Conservation (phyloP, 495 filamentous ascomycete genomes). For the Peziza echinospora region DNA sequence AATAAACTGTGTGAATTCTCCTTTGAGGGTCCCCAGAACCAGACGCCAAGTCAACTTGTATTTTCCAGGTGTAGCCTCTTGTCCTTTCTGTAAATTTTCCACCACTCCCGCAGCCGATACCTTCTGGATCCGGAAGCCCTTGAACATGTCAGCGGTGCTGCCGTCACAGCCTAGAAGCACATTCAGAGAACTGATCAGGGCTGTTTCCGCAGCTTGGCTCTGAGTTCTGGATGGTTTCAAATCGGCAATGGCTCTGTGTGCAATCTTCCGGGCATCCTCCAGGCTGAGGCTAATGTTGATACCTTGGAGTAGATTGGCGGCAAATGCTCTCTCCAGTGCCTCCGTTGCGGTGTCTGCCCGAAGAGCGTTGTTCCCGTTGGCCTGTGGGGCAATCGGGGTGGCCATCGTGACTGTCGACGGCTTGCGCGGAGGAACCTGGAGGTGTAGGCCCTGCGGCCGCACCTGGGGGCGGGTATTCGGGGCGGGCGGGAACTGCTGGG, state of each 20-base stretch:
- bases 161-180: not conserved
- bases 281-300: constrained; percentile 3
- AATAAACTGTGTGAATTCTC: constrained; percentile 15
- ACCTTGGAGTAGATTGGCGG: constrained; percentile 9
- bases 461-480: constrained; percentile 1
- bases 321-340: constrained; percentile 12
- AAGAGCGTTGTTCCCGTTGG: not conserved
- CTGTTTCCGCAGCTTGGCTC: not conserved
- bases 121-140: not conserved
- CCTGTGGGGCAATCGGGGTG: constrained; percentile 11
- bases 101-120: not conserved
- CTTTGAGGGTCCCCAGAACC: constrained; percentile 13
- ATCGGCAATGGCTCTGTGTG: constrained; percentile 10
- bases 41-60: constrained; percentile 15
- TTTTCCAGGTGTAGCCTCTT: not conserved
- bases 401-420: constrained; percentile 11
- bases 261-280: constrained; percentile 14
- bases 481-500: constrained; percentile 8
- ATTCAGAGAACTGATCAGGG: not conserved
- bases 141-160: not conserved
- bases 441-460: constrained; percentile 12
- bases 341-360: not conserved
- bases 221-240: constrained; percentile 9
- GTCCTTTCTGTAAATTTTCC: not conserved
- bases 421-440: constrained; percentile 12